Percentiles rank a stretch among this genome's conserved stretches.
Evolutionary conservation across 163 green algal species (phyloP).

Genomic region (Scenedesmus sp.): DNA sequence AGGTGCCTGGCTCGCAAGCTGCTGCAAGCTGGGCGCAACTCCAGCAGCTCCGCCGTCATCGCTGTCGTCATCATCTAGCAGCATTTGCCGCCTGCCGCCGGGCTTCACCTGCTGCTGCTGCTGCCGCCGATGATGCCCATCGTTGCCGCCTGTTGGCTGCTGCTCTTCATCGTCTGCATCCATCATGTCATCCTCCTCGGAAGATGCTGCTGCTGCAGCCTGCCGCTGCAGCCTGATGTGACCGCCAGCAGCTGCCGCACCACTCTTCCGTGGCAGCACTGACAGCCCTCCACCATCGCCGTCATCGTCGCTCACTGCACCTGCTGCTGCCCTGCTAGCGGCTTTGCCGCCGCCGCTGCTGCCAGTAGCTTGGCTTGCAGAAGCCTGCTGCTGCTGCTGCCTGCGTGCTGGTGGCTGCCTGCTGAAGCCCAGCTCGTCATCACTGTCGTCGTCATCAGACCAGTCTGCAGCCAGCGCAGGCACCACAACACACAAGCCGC

Average conservation of each 20-base stretch:
- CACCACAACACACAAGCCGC: not conserved
- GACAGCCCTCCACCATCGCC: not conserved
- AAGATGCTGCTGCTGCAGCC: not conserved
- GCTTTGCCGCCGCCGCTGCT: not conserved
- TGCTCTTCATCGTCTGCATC: not conserved
- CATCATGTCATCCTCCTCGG: slow-evolving; percentile 6
- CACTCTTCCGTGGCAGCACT: not conserved
- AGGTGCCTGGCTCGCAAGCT: not conserved
- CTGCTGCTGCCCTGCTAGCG: not conserved
- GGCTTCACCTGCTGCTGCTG: not conserved
- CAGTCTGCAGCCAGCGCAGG: slow-evolving; percentile 8
- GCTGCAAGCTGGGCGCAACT: not conserved
- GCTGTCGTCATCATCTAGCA: slow-evolving; percentile 11
- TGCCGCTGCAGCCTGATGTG: slow-evolving; percentile 11
- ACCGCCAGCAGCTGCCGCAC: not conserved
- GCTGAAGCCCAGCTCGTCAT: slow-evolving; percentile 5
- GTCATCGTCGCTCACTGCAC: not conserved
- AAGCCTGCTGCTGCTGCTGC: slow-evolving; percentile 4
- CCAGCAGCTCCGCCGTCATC: not conserved
- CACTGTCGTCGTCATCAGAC: slow-evolving; percentile 40
- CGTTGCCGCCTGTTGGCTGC: not conserved
- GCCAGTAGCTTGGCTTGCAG: not conserved
- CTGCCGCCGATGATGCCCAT: not conserved
- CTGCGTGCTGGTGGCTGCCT: not conserved
- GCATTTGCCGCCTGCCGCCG: not conserved